Percentiles rank a stretch among this genome's conserved stretches.
Evolutionary conservation across 495 filamentous ascomycete genomes (phyloP).

Genomic region (Penicillium atrosanguineum): DNA sequence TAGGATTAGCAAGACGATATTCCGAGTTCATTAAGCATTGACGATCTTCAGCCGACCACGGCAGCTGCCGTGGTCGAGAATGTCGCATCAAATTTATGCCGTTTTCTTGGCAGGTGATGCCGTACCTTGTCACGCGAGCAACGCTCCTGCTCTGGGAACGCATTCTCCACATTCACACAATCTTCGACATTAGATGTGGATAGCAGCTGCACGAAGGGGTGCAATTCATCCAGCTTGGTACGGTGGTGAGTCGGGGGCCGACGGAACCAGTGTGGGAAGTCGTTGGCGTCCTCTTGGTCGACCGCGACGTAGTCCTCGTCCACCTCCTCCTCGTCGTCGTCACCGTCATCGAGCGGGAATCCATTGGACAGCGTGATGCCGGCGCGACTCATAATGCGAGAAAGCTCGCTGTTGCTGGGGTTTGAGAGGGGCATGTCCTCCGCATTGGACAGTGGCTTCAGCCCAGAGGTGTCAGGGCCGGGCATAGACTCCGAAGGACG

Average conservation of each 20-base stretch:
- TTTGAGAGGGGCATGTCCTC: conserved; percentile 31
- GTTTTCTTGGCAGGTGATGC: background rate
- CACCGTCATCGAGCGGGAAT: conserved; percentile 33
- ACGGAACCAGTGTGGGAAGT: conserved; percentile 46
- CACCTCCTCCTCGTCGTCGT: conserved; percentile 40
- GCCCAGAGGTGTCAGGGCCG: conserved; percentile 24
- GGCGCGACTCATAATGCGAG: conserved; percentile 32
- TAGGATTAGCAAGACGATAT: background rate
- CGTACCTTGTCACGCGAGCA: conserved; percentile 78
- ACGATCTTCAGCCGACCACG: background rate
- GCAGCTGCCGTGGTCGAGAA: background rate
- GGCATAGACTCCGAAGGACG: conserved; percentile 29
- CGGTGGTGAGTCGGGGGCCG: conserved; percentile 40
- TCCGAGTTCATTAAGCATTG: background rate
- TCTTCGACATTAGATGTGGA: conserved; percentile 71
- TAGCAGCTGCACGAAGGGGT: conserved; percentile 71
- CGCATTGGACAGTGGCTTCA: conserved; percentile 36
- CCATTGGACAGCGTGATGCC: conserved; percentile 35
- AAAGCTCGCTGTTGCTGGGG: conserved; percentile 31
- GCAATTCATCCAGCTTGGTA: conserved; percentile 50
- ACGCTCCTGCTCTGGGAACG: conserved; percentile 70
- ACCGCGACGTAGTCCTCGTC: conserved; percentile 46
- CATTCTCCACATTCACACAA: conserved; percentile 72
- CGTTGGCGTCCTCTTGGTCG: conserved; percentile 42
- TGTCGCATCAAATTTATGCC: background rate